phyloP scores from a whole-genome alignment of 78 protist genomes.

The Cavenderia fasciculata region DNA sequence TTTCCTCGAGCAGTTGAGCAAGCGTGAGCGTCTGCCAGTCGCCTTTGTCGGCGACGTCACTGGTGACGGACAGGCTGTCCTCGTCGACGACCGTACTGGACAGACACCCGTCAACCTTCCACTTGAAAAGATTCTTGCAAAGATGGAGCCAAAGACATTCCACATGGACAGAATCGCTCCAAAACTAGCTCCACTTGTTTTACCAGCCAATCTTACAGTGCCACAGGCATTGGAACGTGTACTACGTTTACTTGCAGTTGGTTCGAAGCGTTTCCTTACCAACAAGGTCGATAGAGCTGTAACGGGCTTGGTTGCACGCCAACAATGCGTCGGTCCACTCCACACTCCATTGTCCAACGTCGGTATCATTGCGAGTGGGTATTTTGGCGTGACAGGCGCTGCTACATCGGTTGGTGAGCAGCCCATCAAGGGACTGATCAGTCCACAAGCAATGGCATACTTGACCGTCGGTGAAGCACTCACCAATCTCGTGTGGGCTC shows the following conservation, averaged over 20 bases:
- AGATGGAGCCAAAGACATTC: conserved; percentile 89
- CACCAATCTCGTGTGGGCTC: conserved; percentile 89
- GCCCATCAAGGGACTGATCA: conserved; percentile 91
- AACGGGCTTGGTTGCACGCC: conserved; percentile 94
- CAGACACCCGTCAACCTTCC: conserved; percentile 78
- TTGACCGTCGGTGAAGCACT: conserved; percentile 93
- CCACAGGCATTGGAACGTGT: conserved; percentile 60
- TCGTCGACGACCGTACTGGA: conserved; percentile 27
- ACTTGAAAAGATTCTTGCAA: conserved; percentile 78
- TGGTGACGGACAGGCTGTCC: conserved; percentile 82
- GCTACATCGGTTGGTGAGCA: conserved; percentile 89
- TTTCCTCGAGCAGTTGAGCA: conserved; percentile 55
- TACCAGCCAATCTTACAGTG: conserved; percentile 16
- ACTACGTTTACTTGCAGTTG: conserved; percentile 87
- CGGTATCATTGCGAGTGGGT: conserved; percentile 83
- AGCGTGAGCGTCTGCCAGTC: conserved; percentile 83
- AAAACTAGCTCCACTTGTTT: conserved; percentile 13
- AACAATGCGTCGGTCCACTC: conserved; percentile 95
- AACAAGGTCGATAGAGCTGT: conserved; percentile 93
- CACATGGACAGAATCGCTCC: not conserved
- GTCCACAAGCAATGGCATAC: conserved; percentile 89
- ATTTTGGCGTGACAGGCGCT: conserved; percentile 68
- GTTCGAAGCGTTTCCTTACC: conserved; percentile 93
- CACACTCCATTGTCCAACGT: conserved; percentile 91
- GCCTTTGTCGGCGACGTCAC: conserved; percentile 86